Conservation (phyloP, 768 basidiomycete genomes). For the Lenzites betulinus region DNA sequence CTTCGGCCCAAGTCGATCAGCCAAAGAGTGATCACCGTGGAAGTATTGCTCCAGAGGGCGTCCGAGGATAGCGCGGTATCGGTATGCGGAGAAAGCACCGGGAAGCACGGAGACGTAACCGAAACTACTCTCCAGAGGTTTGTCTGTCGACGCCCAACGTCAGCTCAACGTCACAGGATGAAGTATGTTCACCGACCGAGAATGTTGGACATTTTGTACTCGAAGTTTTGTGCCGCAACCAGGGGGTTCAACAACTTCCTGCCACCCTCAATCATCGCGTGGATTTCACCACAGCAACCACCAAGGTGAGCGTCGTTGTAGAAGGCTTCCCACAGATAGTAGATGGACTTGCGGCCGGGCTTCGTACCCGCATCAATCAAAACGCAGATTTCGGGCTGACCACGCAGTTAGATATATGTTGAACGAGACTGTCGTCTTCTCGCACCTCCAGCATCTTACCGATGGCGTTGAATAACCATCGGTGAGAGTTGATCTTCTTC, state of each 20-base stretch:
- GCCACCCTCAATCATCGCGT: conserved; percentile 95
- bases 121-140: conserved; percentile 93
- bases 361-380: conserved; percentile 96
- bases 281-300: conserved; percentile 93
- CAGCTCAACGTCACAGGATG: not conserved
- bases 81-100: conserved; percentile 96
- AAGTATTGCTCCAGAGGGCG: conserved; percentile 85
- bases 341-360: conserved; percentile 94
- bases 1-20: conserved; percentile 88
- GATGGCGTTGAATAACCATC: conserved; percentile 96
- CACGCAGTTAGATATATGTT: conserved; percentile 1
- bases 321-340: conserved; percentile 93
- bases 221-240: conserved; percentile 95
- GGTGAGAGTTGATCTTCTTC: conserved; percentile 95
- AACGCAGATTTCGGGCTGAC: conserved; percentile 87
- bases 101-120: conserved; percentile 95
- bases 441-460: conserved; percentile 74
- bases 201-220: conserved; percentile 99
- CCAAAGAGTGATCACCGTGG: conserved; percentile 86
- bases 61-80: conserved; percentile 90
- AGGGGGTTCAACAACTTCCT: conserved; percentile 89
- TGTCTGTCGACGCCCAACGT: conserved; percentile 50
- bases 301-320: conserved; percentile 79
- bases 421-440: conserved; percentile 14
- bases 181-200: conserved; percentile 51